These are phyloP conservation scores for Actinomucor elegans DNA, from an alignment of 371 early-diverging fungal species.

Conservation along the genomic window DNA sequence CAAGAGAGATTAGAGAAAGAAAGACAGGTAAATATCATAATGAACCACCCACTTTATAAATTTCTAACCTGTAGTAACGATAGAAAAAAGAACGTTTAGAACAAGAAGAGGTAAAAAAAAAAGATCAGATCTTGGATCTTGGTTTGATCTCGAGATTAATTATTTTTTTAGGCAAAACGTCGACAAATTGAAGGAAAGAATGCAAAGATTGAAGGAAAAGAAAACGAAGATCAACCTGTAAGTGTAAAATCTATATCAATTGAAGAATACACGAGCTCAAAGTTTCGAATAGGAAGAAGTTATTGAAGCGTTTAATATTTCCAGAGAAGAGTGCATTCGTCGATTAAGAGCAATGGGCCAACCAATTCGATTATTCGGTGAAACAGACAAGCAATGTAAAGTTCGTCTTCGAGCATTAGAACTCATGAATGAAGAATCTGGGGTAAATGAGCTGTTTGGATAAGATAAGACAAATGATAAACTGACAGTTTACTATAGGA, in stretches of 20 bases:
- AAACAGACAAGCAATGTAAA: constrained; percentile 81
- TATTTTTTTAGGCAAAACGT: constrained; percentile 18
- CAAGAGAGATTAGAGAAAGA: constrained; percentile 55
- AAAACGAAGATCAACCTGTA: constrained; percentile 17
- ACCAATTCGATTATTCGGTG: constrained; percentile 94
- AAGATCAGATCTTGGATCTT: background rate
- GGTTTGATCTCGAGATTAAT: background rate
- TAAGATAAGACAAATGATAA: too few relatives aligned
- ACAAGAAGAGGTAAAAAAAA: constrained; percentile 24
- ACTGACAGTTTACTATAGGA: too few relatives aligned
- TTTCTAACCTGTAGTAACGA: too few relatives aligned
- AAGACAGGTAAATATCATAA: constrained; percentile 31
- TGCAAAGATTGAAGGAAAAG: constrained; percentile 16
- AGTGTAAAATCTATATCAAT: too few relatives aligned
- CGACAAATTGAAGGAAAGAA: constrained; percentile 26
- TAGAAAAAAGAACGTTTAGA: constrained; percentile 38
- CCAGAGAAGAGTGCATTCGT: constrained; percentile 80
- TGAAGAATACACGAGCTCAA: background rate
- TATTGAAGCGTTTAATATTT: constrained; percentile 56
- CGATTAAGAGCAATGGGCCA: constrained; percentile 87
- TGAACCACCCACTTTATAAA: too few relatives aligned
- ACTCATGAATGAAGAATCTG: constrained; percentile 80
- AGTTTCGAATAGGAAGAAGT: constrained; percentile 17
- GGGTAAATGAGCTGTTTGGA: constrained; percentile 25
- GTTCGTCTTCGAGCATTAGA: constrained; percentile 83